A percentile compares a stretch with the other conserved stretches of the same genome.
These are phyloP conservation scores for Ophiorrhiza pumila DNA, from an alignment of 257 asterid genomes.

Conservation along the genomic window DNA sequence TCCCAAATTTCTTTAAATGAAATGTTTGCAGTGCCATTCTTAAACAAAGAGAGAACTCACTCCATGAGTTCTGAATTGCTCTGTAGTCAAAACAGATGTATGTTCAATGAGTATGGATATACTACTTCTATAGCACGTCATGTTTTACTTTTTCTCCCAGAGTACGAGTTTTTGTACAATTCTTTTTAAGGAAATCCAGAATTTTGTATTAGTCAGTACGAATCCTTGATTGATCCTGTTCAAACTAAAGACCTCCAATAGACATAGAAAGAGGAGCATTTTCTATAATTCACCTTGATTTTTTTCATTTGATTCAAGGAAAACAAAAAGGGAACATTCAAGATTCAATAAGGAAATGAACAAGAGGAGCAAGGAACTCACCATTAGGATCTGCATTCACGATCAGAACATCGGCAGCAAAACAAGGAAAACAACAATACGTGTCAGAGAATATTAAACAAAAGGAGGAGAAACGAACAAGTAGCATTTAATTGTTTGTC, in stretches of 20 bases:
- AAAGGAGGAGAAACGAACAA: not conserved
- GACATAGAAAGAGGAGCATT: not conserved
- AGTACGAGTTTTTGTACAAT: not conserved
- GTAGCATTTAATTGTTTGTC: too few species aligned
- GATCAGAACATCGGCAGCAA: not conserved
- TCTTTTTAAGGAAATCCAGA: not conserved
- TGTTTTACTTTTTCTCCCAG: not conserved
- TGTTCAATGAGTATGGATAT: too few species aligned
- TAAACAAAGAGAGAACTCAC: not conserved
- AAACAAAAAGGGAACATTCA: not conserved
- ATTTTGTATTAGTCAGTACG: not conserved
- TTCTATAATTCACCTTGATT: not conserved
- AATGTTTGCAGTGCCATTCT: not conserved
- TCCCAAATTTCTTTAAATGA: not conserved
- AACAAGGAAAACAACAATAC: not conserved
- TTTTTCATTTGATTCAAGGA: not conserved
- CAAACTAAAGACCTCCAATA: not conserved
- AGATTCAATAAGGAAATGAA: not conserved
- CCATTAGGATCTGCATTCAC: slow-evolving; percentile 88
- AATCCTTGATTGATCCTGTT: not conserved
- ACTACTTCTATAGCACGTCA: not conserved
- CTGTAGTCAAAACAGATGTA: not conserved
- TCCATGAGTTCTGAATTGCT: not conserved
- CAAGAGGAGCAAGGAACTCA: slow-evolving; percentile 18
- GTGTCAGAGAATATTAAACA: not conserved